phyloP scores from a whole-genome alignment of 306 rosid species.

The Comarum palustre region DNA sequence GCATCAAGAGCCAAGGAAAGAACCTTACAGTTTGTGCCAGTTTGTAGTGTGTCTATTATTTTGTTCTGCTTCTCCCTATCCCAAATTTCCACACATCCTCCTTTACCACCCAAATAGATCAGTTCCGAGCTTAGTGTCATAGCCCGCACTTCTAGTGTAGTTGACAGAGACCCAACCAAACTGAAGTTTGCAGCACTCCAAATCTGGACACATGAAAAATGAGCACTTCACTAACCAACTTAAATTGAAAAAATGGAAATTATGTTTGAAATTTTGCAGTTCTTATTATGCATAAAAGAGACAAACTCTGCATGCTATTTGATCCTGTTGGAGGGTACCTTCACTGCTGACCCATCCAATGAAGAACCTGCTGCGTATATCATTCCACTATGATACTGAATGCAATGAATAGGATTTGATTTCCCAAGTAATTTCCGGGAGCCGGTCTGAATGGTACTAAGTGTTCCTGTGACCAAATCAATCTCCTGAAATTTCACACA shows the following conservation, averaged over 20 bases:
- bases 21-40: slow-evolving; percentile 57
- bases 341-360: slow-evolving; percentile 67
- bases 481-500: slow-evolving; percentile 53
- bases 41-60: slow-evolving; percentile 61
- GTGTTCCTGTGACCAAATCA: slow-evolving; percentile 64
- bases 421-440: slow-evolving; percentile 65
- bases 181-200: slow-evolving; percentile 61
- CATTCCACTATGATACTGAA: slow-evolving; percentile 59
- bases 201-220: slow-evolving; percentile 41
- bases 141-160: slow-evolving; percentile 62
- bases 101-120: slow-evolving; percentile 82
- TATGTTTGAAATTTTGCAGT: too few species aligned
- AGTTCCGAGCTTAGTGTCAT: slow-evolving; percentile 76
- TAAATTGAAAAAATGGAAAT: not conserved
- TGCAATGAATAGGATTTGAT: slow-evolving; percentile 62
- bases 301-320: not conserved
- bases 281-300: not conserved
- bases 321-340: slow-evolving; percentile 49
- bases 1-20: slow-evolving; percentile 62
- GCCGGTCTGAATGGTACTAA: slow-evolving; percentile 61
- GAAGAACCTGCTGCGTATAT: slow-evolving; percentile 65
- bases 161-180: slow-evolving; percentile 60
- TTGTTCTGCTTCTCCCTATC: slow-evolving; percentile 54
- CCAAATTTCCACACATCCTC: slow-evolving; percentile 82
- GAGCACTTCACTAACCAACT: slow-evolving; percentile 15